Percentiles rank a stretch among this genome's conserved stretches.
phyloP scores from a whole-genome alignment of 2,329 filamentous ascomycete species.

The Alternaria atra region DNA sequence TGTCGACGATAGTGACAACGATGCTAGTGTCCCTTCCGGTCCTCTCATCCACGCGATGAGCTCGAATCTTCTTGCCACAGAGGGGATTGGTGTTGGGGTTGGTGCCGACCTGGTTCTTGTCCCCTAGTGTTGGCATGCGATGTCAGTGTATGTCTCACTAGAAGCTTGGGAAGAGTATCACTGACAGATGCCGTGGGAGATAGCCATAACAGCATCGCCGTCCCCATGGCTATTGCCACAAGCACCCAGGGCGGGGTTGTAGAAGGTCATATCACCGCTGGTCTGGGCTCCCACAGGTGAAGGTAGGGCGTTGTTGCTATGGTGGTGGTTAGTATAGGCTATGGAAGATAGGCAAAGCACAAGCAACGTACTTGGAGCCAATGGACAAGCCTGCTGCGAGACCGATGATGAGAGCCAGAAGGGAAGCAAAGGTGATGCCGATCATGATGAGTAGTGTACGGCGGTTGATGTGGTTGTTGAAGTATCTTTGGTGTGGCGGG shows the following conservation, averaged over 20 bases:
- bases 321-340: conserved; percentile 16
- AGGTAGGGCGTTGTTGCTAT: conserved; percentile 56
- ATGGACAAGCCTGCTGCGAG: conserved; percentile 52
- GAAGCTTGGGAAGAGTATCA: neutral
- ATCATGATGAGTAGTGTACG: conserved; percentile 51
- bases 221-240: conserved; percentile 69
- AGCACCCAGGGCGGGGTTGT: conserved; percentile 71
- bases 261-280: conserved; percentile 75
- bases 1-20: conserved; percentile 73
- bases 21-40: conserved; percentile 60
- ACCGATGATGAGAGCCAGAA: conserved; percentile 54
- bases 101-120: conserved; percentile 62
- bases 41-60: conserved; percentile 59
- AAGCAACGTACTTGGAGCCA: conserved; percentile 26
- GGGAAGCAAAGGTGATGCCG: conserved; percentile 39
- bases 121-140: conserved; percentile 49
- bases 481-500: conserved; percentile 51
- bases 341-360: neutral
- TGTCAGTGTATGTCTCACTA: neutral
- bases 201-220: conserved; percentile 69
- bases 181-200: conserved; percentile 69
- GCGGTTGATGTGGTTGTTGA: conserved; percentile 50
- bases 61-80: conserved; percentile 73
- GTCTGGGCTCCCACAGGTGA: conserved; percentile 62
- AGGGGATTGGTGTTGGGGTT: conserved; percentile 70